A percentile compares a stretch with the other conserved stretches of the same genome.
These are phyloP conservation scores for Trypanosoma vivax DNA, from an alignment of 208 protist species.

Conservation along the genomic window DNA sequence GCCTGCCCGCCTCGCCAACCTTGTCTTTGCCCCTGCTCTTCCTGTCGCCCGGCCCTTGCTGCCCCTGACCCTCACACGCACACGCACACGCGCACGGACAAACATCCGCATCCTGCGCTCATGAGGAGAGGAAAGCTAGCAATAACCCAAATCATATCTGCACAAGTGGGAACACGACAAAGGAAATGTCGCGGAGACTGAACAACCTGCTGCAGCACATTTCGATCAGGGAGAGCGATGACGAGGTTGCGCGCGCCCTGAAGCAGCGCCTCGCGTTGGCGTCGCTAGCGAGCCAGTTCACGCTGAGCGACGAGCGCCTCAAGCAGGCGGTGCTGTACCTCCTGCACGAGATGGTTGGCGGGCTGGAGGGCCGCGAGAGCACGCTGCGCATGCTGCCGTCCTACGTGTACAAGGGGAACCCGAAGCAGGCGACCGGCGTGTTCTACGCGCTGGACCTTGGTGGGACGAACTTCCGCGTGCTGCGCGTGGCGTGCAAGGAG, in stretches of 20 bases:
- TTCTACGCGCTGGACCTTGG: conserved; percentile 90
- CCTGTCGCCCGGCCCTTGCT: no score
- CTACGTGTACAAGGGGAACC: conserved; percentile 69
- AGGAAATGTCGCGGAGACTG: conserved; percentile 57
- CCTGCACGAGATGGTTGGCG: conserved; percentile 80
- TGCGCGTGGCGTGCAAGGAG: conserved; percentile 50
- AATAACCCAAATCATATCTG: background rate
- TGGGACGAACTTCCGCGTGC: conserved; percentile 87
- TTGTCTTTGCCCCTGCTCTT: no score
- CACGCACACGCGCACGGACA: no score
- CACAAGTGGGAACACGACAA: background rate
- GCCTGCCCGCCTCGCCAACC: no score
- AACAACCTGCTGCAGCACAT: conserved; percentile 80
- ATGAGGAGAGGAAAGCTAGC: no score
- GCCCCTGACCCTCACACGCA: no score
- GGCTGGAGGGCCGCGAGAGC: conserved; percentile 63
- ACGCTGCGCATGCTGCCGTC: conserved; percentile 83
- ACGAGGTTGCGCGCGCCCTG: conserved; percentile 51
- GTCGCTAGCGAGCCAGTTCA: conserved; percentile 64
- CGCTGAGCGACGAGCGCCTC: conserved; percentile 39
- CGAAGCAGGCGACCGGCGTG: conserved; percentile 44
- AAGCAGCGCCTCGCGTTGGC: conserved; percentile 73
- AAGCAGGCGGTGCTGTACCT: conserved; percentile 71
- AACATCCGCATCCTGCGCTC: no score
- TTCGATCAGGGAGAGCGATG: conserved; percentile 44